phyloP scores from a whole-genome alignment of 192 early-diverging fungal species.

The Backusella psychrophila region DNA sequence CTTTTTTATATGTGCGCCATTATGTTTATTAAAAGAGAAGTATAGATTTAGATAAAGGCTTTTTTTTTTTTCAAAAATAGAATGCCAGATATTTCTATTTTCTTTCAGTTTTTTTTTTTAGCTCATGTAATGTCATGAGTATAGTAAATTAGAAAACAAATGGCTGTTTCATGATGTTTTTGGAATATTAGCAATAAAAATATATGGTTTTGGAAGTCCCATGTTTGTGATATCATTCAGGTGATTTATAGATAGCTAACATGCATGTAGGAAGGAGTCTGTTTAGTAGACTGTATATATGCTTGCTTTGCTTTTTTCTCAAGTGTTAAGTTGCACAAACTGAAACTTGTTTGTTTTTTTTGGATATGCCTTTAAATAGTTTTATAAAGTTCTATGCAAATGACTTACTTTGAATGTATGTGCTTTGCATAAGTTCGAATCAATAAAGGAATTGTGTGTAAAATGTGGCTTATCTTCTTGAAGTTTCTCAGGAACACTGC shows the following conservation, averaged over 20 bases:
- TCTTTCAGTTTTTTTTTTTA: neutral
- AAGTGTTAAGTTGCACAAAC: neutral
- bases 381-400: neutral
- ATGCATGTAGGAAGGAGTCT: neutral
- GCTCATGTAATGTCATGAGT: neutral
- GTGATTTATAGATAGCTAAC: neutral
- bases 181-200: neutral
- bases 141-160: neutral
- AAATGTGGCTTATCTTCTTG: neutral
- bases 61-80: neutral
- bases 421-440: neutral
- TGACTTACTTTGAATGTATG: constrained; percentile 1
- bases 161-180: neutral
- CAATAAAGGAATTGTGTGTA: no score
- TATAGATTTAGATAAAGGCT: neutral
- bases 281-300: neutral
- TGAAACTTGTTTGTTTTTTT: constrained; percentile 3
- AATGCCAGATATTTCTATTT: neutral
- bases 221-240: neutral
- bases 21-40: neutral
- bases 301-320: neutral
- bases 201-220: neutral
- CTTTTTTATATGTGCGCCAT: neutral
- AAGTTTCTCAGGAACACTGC: no score
- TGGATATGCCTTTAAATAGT: neutral